These are phyloP conservation scores for Metschnikowia cerradonensis DNA, from an alignment of 805 yeast genomes.

Conservation along the genomic window DNA sequence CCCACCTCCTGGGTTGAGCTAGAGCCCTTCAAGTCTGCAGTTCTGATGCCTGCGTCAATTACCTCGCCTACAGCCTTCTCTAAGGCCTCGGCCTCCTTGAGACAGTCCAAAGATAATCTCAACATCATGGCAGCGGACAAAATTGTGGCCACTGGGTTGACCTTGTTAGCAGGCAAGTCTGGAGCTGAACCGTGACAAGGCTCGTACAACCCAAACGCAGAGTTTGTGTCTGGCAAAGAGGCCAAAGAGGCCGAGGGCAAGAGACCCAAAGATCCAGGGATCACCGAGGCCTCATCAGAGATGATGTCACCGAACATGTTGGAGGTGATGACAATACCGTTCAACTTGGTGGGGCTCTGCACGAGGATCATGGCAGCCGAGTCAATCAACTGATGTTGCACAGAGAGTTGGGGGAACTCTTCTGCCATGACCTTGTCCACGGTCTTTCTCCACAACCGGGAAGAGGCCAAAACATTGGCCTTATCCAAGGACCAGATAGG, in stretches of 20 bases:
- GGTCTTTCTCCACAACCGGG: constrained; percentile 93
- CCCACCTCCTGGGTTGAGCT: constrained; percentile 87
- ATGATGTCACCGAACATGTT: constrained; percentile 99
- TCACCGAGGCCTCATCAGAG: constrained; percentile 96
- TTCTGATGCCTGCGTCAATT: constrained; percentile 78
- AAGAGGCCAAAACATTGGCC: constrained; percentile 95
- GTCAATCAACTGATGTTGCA: constrained; percentile 94
- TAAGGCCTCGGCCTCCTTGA: constrained; percentile 80
- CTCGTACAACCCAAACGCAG: constrained; percentile 94
- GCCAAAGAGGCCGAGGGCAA: constrained; percentile 96
- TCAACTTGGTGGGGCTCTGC: constrained; percentile 84
- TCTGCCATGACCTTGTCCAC: constrained; percentile 78
- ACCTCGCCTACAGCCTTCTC: constrained; percentile 85
- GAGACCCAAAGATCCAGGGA: constrained; percentile 95
- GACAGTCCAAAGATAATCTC: constrained; percentile 78
- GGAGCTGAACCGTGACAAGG: constrained; percentile 99
- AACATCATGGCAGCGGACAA: constrained; percentile 97
- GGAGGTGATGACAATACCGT: constrained; percentile 88
- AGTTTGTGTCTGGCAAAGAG: constrained; percentile 91
- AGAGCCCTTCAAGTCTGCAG: constrained; percentile 89
- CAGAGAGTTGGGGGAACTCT: constrained; percentile 85
- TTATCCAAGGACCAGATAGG: constrained; percentile 96
- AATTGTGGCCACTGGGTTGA: constrained; percentile 93
- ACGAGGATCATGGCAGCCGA: constrained; percentile 98
- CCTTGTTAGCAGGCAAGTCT: constrained; percentile 81